These are phyloP conservation scores for Mycena floridula DNA, from an alignment of 768 basidiomycete species.

Conservation along the genomic window DNA sequence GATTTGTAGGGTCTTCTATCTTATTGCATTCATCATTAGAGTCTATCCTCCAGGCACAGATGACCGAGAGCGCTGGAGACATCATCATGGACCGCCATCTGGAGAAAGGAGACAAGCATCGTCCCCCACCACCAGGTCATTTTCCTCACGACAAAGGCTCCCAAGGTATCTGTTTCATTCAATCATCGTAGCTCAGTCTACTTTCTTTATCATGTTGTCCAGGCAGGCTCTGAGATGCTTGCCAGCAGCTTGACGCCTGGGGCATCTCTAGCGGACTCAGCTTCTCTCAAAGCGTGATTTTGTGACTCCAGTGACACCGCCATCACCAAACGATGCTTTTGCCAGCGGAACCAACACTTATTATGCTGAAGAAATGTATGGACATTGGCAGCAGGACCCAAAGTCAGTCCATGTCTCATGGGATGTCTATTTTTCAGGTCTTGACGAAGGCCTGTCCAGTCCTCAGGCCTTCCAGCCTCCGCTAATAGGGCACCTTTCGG, in stretches of 20 bases:
- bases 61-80: too few relatives aligned
- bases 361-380: conserved; percentile 97
- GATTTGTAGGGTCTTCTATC: too few relatives aligned
- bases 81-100: too few relatives aligned
- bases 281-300: conserved; percentile 30
- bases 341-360: conserved; percentile 94
- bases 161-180: too few relatives aligned
- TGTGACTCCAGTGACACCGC: conserved; percentile 43
- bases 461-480: conserved; percentile 81
- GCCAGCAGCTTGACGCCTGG: neutral
- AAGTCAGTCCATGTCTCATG: conserved; percentile 91
- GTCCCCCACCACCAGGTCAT: too few relatives aligned
- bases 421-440: conserved; percentile 89
- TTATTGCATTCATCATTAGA: too few relatives aligned
- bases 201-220: too few relatives aligned
- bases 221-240: conserved; percentile 7
- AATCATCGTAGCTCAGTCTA: too few relatives aligned
- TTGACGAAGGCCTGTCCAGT: conserved; percentile 82
- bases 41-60: too few relatives aligned
- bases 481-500: too few relatives aligned
- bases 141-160: too few relatives aligned
- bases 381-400: conserved; percentile 85
- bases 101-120: too few relatives aligned
- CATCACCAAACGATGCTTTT: conserved; percentile 79
- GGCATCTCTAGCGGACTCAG: conserved; percentile 8